Evolutionary conservation across 2,329 filamentous ascomycete species (phyloP).

Genomic region (Aureobasidium sp.): DNA sequence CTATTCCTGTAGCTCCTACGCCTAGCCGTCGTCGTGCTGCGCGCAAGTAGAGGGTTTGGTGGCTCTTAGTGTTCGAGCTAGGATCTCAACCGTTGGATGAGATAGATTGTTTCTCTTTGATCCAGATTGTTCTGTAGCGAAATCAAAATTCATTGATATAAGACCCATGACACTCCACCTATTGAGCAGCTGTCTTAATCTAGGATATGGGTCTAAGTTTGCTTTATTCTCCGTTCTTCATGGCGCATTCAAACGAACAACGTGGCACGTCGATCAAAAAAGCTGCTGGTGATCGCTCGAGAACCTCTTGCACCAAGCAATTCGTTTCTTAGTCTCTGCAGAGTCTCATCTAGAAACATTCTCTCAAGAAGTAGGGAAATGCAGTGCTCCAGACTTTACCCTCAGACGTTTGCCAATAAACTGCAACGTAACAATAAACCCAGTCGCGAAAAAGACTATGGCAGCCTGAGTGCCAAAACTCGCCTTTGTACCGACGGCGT

Average conservation of each 20-base stretch:
- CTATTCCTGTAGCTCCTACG: neutral
- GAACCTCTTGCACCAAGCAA: neutral
- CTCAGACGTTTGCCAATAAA: neutral
- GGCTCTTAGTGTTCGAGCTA: neutral
- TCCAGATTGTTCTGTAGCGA: neutral
- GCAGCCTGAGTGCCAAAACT: slow-evolving; percentile 19
- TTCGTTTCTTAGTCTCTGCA: neutral
- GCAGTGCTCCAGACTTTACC: neutral
- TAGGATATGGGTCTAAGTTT: neutral
- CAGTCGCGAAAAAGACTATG: neutral
- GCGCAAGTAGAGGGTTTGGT: neutral
- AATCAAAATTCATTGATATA: neutral
- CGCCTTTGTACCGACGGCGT: slow-evolving; percentile 14
- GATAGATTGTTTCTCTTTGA: neutral
- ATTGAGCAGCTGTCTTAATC: too few relatives aligned
- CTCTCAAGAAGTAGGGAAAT: neutral
- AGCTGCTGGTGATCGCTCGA: neutral
- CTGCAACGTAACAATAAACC: neutral
- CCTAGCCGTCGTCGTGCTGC: slow-evolving; percentile 2
- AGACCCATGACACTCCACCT: too few relatives aligned
- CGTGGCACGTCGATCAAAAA: neutral
- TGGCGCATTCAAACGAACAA: neutral
- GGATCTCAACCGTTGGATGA: neutral
- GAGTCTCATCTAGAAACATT: neutral
- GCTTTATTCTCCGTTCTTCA: neutral